Evolutionary conservation across 1,284 basidiomycete genomes (phyloP).

Genomic region (Pterula multifida): DNA sequence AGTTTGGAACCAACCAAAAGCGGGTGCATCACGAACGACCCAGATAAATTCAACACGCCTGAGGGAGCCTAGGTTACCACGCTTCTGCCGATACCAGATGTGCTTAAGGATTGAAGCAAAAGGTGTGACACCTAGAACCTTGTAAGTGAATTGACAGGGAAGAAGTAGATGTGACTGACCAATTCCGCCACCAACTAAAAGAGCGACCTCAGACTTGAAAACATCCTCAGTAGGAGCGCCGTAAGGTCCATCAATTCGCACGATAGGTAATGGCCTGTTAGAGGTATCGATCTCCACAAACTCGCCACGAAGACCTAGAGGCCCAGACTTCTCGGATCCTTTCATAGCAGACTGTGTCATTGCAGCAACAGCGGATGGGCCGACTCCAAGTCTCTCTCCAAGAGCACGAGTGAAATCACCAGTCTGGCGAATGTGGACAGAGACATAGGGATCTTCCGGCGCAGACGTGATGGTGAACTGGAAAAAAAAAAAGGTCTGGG

Average conservation of each 20-base stretch:
- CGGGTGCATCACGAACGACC: conserved; percentile 81
- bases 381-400: conserved; percentile 74
- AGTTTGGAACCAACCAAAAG: conserved; percentile 88
- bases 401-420: conserved; percentile 79
- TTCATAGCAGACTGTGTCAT: conserved; percentile 69
- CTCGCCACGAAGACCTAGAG: conserved; percentile 45
- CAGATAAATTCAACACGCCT: conserved; percentile 86
- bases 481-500: not conserved
- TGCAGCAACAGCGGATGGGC: conserved; percentile 57
- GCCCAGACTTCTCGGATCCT: conserved; percentile 53
- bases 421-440: conserved; percentile 82
- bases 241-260: conserved; percentile 79
- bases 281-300: conserved; percentile 66
- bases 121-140: conserved; percentile 67
- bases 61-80: conserved; percentile 61
- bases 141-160: conserved; percentile 6
- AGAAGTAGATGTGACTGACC: conserved; percentile 31
- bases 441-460: conserved; percentile 83
- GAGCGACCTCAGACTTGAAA: conserved; percentile 73
- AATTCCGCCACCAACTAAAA: conserved; percentile 83
- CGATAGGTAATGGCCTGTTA: conserved; percentile 42
- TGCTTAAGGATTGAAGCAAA: conserved; percentile 88
- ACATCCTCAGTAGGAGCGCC: conserved; percentile 87
- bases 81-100: conserved; percentile 84
- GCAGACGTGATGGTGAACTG: conserved; percentile 90